Evolutionary conservation across 1,284 basidiomycete genomes (phyloP), one percentile per base, ranked within the genome.

Genomic region (Apiotrichum gamsii): DNA sequence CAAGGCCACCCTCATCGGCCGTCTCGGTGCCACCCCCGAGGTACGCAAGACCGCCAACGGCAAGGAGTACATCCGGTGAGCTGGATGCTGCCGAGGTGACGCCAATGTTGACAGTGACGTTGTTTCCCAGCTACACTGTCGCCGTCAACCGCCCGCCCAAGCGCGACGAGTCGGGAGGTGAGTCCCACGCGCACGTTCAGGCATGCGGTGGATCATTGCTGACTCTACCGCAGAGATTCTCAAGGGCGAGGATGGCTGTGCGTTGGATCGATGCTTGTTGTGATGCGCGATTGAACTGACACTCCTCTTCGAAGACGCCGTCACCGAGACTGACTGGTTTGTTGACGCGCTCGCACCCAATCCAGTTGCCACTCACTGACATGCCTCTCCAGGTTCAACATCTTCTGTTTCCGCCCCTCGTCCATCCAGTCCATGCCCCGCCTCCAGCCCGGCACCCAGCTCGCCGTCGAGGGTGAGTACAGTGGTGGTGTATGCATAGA

Each of bases 1-100:
- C 47, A 62, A 63, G 48, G 61, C 60, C 34, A 63, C 64, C 35
- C 52, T 70, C 45, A 45, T 70, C 32, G 67, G 67, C 39, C 56
- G 65, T 19, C 60, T 70, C 33, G 67, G 64, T 32, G 54, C 54
- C 37, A 53, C 51, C 23, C 67, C 67, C 32, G 57, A 57, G 36
- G 51, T 60, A 45, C 52, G 53, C 41, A 47, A 54, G 37, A 58
- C 57, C 23, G 47, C 47, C 28, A 42, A 49, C 39, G 63, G 63
- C 37, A 58, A 50, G 39, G 30, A 43, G n/a, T 68, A 64, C 54
- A 60, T 54, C 14, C 9, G 18, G 24, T 44, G 3, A n/a, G 11
- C 13, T 28, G 25, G 25, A 28, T 28, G 16, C 14, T 13, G n/a
- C n/a, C n/a, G n/a, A n/a, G n/a, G n/a, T n/a, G n/a, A n/a, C 13